These are phyloP conservation scores for Papiliotrema nemorosa DNA, from an alignment of 1,284 basidiomycete species.

Conservation along the genomic window DNA sequence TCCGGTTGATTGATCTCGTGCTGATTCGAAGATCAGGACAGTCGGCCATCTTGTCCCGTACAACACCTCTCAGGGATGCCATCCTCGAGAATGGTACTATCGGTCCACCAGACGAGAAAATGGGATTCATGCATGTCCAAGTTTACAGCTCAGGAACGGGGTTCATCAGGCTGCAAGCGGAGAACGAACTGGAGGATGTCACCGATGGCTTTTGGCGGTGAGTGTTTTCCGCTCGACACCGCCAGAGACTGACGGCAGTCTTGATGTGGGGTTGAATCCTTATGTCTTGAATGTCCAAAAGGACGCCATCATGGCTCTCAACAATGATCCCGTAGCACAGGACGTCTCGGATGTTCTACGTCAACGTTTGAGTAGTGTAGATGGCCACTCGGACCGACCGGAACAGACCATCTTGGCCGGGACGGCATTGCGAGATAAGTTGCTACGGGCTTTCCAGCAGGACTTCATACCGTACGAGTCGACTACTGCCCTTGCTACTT, in stretches of 20 bases:
- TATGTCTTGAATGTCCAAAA: constrained; percentile 68
- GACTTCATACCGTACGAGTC: constrained; percentile 31
- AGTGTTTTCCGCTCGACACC: constrained; percentile 9
- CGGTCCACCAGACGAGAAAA: neutral
- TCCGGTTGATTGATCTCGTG: neutral
- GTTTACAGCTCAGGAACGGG: constrained; percentile 54
- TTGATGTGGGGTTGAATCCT: constrained; percentile 69
- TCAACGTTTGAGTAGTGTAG: neutral
- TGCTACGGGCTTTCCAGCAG: constrained; percentile 57
- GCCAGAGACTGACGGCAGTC: constrained; percentile 35
- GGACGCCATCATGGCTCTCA: constrained; percentile 60
- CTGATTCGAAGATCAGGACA: constrained; percentile 55
- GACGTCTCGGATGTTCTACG: constrained; percentile 25
- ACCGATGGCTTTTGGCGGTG: constrained; percentile 58
- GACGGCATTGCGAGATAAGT: constrained; percentile 64
- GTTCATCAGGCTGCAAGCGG: constrained; percentile 59
- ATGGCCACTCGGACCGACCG: constrained; percentile 23
- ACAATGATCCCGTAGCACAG: constrained; percentile 57
- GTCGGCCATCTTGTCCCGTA: constrained; percentile 61
- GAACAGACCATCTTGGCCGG: constrained; percentile 59
- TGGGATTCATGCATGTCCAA: constrained; percentile 52
- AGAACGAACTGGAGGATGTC: constrained; percentile 51
- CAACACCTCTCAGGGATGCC: constrained; percentile 53
- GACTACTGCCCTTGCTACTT: neutral
- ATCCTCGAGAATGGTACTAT: constrained; percentile 5